Base-by-base conservation (phyloP, 768 basidiomycete species). In the Rhodotorula toruloides region DNA sequence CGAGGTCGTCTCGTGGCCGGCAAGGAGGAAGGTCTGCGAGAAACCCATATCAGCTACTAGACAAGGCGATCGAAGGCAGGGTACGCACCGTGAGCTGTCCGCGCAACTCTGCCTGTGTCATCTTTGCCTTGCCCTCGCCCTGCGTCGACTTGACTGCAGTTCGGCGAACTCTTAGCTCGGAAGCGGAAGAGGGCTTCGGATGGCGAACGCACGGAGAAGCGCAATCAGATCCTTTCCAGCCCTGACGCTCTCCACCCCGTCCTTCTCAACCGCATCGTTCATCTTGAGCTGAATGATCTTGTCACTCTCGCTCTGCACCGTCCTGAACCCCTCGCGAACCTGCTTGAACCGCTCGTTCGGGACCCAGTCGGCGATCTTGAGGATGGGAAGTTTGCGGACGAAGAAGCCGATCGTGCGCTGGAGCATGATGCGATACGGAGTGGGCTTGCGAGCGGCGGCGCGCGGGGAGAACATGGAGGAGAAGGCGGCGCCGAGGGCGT, bases 241-340 rank as follows among this genome's bases (percentile, higher is more conserved):
- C 17, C 58, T 29, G 10, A 50, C 36, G 34, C 66, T 53, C 25
- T 61, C 68, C 5, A 69, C 0, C 22, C 59, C 63, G 12, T 60
- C 70, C 32, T 63, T 63, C 58, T 63, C 70, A 39, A 61, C 63
- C 13, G 50, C 56, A 19, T 55, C 58, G 3, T 40, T 47, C 39
- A 47, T 42, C 59, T 67, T 71, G 46, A 40, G 54, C 55, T 62
- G 52, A 29, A 75, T 57, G 54, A 75, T 70, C 39, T 67, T 67
- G 19, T 36, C 16, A 13, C 67, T 57, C 65, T 73, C 74, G 39
- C 32, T 37, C 58, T 68, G 54, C 22, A 75, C 58, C 43, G 61
- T 62, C 17, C 25, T 43, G 42, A 72, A 68, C 14, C 64, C 65
- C 34, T 50, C 29, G 10, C 49, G 19, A 13, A 63, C 50, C 12